phyloP scores from a whole-genome alignment of 73 alveolate species.

The Uronychia binucleata region DNA sequence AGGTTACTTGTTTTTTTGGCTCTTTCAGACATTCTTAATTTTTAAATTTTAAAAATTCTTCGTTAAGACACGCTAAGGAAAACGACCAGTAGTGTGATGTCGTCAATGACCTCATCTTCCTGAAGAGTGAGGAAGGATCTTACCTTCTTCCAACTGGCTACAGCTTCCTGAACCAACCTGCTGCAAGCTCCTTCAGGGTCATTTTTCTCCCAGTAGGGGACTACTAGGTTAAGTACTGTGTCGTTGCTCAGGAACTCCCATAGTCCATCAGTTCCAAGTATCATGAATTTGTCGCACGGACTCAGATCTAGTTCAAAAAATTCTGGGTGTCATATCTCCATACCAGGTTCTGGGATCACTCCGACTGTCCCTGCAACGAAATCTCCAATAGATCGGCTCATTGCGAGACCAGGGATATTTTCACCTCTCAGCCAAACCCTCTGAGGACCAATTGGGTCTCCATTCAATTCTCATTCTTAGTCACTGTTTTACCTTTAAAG shows the following conservation, averaged over 20 bases:
- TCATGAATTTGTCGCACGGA: slow-evolving; percentile 25
- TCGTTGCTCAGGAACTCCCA: slow-evolving; percentile 48
- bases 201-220: slow-evolving; percentile 34
- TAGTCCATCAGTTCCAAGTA: slow-evolving; percentile 51
- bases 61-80: slow-evolving; percentile 6
- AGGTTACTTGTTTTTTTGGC: not conserved
- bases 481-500: slow-evolving; percentile 3
- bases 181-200: slow-evolving; percentile 46
- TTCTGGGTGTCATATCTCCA: not conserved
- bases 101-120: slow-evolving; percentile 55
- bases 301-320: slow-evolving; percentile 25
- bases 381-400: slow-evolving; percentile 55
- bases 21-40: not conserved
- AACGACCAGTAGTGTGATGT: slow-evolving; percentile 32
- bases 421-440: slow-evolving; percentile 49
- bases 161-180: slow-evolving; percentile 11
- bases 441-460: slow-evolving; percentile 26
- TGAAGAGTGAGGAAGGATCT: not conserved
- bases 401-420: slow-evolving; percentile 50
- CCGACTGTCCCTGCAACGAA: slow-evolving; percentile 43
- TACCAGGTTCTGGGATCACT: slow-evolving; percentile 43
- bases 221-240: slow-evolving; percentile 20
- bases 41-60: no score
- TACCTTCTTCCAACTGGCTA: slow-evolving; percentile 28
- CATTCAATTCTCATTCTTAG: not conserved